Conservation (phyloP, 306 rosid species). For the Cajanus cajan region DNA sequence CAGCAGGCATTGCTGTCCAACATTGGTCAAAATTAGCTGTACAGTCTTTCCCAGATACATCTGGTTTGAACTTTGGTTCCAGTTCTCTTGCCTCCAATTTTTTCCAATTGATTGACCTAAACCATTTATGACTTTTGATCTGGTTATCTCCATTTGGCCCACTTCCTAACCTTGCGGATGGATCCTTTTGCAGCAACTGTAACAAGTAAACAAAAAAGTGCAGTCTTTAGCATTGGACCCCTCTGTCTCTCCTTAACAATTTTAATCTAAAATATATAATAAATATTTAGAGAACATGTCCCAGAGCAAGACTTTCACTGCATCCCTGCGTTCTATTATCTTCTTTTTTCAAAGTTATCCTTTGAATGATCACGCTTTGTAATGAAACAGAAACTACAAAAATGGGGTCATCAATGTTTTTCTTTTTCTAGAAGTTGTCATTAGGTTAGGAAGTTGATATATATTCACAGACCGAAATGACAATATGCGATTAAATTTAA, state of each 20-base stretch:
- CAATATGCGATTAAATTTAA: no score
- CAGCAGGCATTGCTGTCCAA: slow-evolving; percentile 86
- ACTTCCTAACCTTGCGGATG: slow-evolving; percentile 69
- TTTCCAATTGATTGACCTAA: slow-evolving; percentile 78
- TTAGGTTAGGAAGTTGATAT: not conserved
- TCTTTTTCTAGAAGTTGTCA: not conserved
- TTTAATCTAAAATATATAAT: no score
- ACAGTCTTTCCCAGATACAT: slow-evolving; percentile 78
- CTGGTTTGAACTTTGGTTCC: slow-evolving; percentile 83
- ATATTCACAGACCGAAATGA: no score
- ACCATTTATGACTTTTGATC: slow-evolving; percentile 83
- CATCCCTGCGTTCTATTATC: not conserved
- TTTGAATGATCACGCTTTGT: not conserved
- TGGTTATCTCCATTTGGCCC: slow-evolving; percentile 82
- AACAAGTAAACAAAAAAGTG: slow-evolving; percentile 20
- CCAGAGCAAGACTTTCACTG: not conserved
- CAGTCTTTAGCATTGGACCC: slow-evolving; percentile 4
- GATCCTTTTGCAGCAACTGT: slow-evolving; percentile 91
- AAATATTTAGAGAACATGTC: not conserved
- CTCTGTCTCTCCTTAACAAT: not conserved
- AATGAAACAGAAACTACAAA: not conserved
- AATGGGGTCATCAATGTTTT: not conserved
- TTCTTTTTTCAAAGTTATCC: not conserved
- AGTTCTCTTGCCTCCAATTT: slow-evolving; percentile 86
- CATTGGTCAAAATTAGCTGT: slow-evolving; percentile 86